Evolutionary conservation across 2,329 filamentous ascomycete species (phyloP).

Genomic region (Hypocreales sp.): DNA sequence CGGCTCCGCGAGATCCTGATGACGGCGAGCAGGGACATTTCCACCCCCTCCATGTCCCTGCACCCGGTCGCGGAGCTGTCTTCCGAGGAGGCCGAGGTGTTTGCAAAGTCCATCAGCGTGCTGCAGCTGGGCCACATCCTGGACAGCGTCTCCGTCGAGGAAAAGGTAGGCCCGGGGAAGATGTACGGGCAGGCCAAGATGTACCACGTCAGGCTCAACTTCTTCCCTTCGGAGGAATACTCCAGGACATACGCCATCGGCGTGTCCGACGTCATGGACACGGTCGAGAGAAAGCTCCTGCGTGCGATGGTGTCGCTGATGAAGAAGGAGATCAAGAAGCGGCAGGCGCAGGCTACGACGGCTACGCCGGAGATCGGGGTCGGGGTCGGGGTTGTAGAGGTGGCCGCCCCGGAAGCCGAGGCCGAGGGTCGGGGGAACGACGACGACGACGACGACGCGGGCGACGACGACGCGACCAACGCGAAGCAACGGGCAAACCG

Average conservation of each 20-base stretch:
- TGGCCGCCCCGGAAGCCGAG: conserved; percentile 19
- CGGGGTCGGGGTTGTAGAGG: conserved; percentile 36
- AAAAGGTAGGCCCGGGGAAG: conserved; percentile 59
- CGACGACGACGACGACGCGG: conserved; percentile 59
- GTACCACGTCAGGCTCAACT: conserved; percentile 66
- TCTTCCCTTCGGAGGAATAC: conserved; percentile 80
- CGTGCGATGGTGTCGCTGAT: conserved; percentile 55
- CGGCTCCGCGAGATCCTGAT: conserved; percentile 95
- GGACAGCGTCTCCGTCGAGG: conserved; percentile 65
- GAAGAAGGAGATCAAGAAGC: conserved; percentile 71
- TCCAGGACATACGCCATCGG: conserved; percentile 71
- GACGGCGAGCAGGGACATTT: conserved; percentile 82
- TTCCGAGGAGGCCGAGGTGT: conserved; percentile 53
- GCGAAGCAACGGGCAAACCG: conserved; percentile 64
- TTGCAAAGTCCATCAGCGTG: conserved; percentile 83
- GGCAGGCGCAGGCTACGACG: conserved; percentile 46
- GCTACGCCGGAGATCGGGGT: conserved; percentile 61
- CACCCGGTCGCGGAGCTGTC: conserved; percentile 59
- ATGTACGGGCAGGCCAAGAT: conserved; percentile 61
- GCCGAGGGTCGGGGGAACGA: conserved; percentile 30
- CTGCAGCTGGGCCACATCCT: conserved; percentile 73
- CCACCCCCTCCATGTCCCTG: conserved; percentile 82
- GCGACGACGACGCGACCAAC: conserved; percentile 62
- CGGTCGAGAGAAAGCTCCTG: conserved; percentile 70
- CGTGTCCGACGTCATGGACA: conserved; percentile 58